Evolutionary conservation across 2,329 filamentous ascomycete genomes (phyloP).

Genomic region (Fusarium chuoi): DNA sequence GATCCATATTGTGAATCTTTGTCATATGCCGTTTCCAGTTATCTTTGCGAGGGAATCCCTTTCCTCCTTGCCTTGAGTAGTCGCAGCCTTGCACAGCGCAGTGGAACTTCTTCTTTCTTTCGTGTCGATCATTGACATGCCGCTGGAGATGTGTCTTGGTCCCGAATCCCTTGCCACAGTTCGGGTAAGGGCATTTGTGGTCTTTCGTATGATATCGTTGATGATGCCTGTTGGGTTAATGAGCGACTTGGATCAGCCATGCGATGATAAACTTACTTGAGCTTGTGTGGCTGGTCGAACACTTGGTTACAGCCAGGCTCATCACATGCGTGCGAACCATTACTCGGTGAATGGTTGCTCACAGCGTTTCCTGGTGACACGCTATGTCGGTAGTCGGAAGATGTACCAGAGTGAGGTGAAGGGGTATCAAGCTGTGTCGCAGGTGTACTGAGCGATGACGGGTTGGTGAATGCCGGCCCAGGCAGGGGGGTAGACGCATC

Average conservation of each 20-base stretch:
- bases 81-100: constrained; percentile 65
- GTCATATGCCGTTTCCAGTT: constrained; percentile 72
- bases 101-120: constrained; percentile 69
- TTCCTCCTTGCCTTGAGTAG: constrained; percentile 66
- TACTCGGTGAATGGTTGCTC: constrained; percentile 44
- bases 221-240: constrained; percentile 59
- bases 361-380: constrained; percentile 48
- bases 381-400: constrained; percentile 51
- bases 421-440: constrained; percentile 58
- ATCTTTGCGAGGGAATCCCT: constrained; percentile 69
- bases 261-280: constrained; percentile 59
- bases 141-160: constrained; percentile 71
- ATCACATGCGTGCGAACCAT: constrained; percentile 48
- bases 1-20: constrained; percentile 65
- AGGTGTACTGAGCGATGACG: constrained; percentile 58
- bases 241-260: neutral
- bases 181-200: constrained; percentile 64
- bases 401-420: constrained; percentile 52
- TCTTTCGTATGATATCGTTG: constrained; percentile 70
- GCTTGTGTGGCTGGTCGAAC: constrained; percentile 69
- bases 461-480: constrained; percentile 52
- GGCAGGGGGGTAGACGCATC: constrained; percentile 57
- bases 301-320: constrained; percentile 52
- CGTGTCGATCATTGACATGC: constrained; percentile 70
- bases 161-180: constrained; percentile 67